Base-by-base conservation (phyloP, 1,139 yeast genomes). In the Yamadazyma pseudoaaseri region DNA sequence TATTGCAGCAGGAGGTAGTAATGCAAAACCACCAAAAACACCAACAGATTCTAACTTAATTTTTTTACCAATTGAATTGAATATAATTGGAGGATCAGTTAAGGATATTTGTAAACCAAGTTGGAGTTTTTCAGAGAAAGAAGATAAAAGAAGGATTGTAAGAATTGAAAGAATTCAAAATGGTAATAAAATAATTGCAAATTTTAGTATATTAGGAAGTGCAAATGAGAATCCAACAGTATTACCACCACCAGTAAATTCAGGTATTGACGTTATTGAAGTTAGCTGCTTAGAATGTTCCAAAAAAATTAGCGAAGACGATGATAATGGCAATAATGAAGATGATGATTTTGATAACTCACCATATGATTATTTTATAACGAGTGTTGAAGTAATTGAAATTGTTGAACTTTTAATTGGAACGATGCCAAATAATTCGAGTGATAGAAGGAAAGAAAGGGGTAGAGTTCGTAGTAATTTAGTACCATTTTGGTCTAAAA, bases 401-500 rank as follows among this genome's bases (percentile, higher is more conserved):
- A 73, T 79, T 41, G 81, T 79, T 26, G 85, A 79, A 55, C 54
- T 78, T 31, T 54, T 79, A 29, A 76, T 79, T 44, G 78, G 79
- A 2, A 65, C 74, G 9, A 69, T 69, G 41, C 51, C 58, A 23
- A 60, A 56, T 35, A 75, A 73, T 37, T 65, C 77, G 7, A 67
- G 65, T 6, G 76, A 70, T 37, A 69, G 76, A 42, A 62, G 81
- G 42, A 69, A 75, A 41, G 85, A 79, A 50, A 54, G 84, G 33
- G 85, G 85, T 12, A 60, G 86, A 40, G 76, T 79, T 29, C 62
- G 85, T 53, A 74, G 80, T 33, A 79, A 79, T 47, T 62, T 79
- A 54, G 81, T 79, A 29, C 82, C 83, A n/a, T 79, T 76, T 49
- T 79, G 85, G 86, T 70, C 76, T 21, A 75, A 73, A 51, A 74